Evolutionary conservation across 129 eudicot genomes (phyloP), one percentile per base, ranked within the genome.

Genomic region (Tagetes patula): DNA sequence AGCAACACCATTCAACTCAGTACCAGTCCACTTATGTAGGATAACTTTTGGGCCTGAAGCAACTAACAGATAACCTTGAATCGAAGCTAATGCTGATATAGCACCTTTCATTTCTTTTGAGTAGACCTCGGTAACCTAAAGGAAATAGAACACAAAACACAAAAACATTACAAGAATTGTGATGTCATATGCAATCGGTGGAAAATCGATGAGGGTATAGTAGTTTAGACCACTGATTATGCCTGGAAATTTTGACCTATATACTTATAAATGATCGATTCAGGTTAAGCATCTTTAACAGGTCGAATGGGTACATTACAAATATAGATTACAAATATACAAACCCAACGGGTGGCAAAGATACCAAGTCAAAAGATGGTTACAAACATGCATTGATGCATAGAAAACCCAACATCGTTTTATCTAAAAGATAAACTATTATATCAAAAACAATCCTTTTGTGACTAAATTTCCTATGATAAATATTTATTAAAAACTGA

Each of bases 91-190:
- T 33, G 99, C 99, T 72, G 99, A 90, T 81, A 94, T 94, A 52
- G 96, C 97, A 78, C 99, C 99, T 79, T 94, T 94, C 86, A 94
- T 83, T 82, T 94, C 99, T 83, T 94, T 94, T 52, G 97, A 86
- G 78, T 81, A 94, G 30, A 90, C 94, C 82, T 94, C 99, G 65
- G 83, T 65, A 74, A 90, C 89, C 98, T 94, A 73, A 73, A 58
- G 59, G 43, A 58, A 41, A 42, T 3, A 71, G 34, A 41, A 31
- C 79, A 56, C 73, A 81, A 73, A 30, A 40, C 3, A 65, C 38
- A 37, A 27, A 73, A 45, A 39, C 14, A 41, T 48, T 69, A 30
- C 59, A 60, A 30, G 14, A 40, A 30, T 67, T 56, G 8, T 59
- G 55, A 54, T 41, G 52, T 41, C 63, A 77, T 14, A 67, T 8